Evolutionary conservation across 2,329 filamentous ascomycete species (phyloP), one percentile per base, ranked within the genome.

Genomic region (Trichocomaceae sp.): DNA sequence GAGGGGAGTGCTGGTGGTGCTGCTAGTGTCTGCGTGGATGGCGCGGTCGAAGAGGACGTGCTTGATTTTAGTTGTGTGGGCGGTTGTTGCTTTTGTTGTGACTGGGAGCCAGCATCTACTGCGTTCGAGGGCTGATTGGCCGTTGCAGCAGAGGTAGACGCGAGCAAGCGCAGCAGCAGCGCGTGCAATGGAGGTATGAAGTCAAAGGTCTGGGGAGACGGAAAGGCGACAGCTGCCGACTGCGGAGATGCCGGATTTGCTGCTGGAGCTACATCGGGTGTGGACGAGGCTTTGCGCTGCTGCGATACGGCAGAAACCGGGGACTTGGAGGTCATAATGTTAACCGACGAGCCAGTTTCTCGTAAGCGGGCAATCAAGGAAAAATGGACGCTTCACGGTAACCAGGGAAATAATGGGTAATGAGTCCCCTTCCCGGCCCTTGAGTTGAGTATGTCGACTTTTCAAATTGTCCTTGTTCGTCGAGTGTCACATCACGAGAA

Each of bases 121-220:
- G 35, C 29, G 8, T 3, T 15, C 41, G 22, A 15, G 13, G 54
- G 31, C 17, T 47, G 55, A 17, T 20, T 54, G 5, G 52, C 31
- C n/a, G 29, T n/a, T 37, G 45, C 22, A 1, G 55, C 2, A 44
- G 50, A 8, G 8, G 55, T 29, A 45, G 56, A 42, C 6, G 57
- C 50, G 9, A 87, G 83, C 17, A 96, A 81, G 50, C 88, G 87
- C 61, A 83, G 78, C 58, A 96, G 83, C 61, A 95, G 83, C 57
- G 84, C 79, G 65, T 89, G 85, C 52, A 96, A 83, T 65, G 90
- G 84, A 23, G 90, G 89, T 52, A 95, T 81, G 62, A 90, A 83
- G 75, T 96, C 91, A 74, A 96, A 89, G 49, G 84, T 83, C 70
- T 91, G 86, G 26, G 91, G 87, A 49, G 88, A 82, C 59, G 93